Conservation (phyloP, 139 green algal genomes). For the Haematococcus lacustris region DNA sequence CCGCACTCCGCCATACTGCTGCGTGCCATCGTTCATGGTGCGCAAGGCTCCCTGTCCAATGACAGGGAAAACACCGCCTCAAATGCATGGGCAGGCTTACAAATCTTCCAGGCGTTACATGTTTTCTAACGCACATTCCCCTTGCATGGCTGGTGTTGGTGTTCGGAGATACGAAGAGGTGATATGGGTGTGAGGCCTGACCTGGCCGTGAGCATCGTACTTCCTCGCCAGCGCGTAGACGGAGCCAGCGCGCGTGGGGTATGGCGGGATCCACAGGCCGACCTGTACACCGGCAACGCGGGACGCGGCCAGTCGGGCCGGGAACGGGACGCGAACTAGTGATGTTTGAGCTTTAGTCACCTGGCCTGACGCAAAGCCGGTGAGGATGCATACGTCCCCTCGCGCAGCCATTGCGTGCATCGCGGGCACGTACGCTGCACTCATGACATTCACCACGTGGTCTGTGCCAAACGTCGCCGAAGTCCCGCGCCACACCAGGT, state of each 20-base stretch:
- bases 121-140: too few relatives aligned
- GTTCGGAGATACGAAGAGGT: too few relatives aligned
- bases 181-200: background rate
- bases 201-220: constrained; percentile 32
- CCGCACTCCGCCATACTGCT: constrained; percentile 27
- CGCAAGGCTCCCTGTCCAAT: constrained; percentile 4
- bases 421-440: constrained; percentile 39
- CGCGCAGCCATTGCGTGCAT: constrained; percentile 35
- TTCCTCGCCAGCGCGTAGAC: constrained; percentile 34
- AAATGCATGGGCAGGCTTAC: background rate
- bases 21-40: constrained; percentile 36
- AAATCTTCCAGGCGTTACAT: too few relatives aligned
- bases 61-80: background rate
- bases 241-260: constrained; percentile 34
- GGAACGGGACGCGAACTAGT: background rate
- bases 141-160: too few relatives aligned
- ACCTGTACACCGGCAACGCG: too few relatives aligned
- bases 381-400: constrained; percentile 46
- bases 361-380: constrained; percentile 38
- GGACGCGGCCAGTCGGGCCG: background rate
- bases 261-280: constrained; percentile 48
- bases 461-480: constrained; percentile 24
- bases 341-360: constrained; percentile 5
- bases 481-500: constrained; percentile 8
- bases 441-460: constrained; percentile 44